These are phyloP conservation scores for Penicillium corylophilum DNA, from an alignment of 2,329 filamentous ascomycete species.

Conservation along the genomic window DNA sequence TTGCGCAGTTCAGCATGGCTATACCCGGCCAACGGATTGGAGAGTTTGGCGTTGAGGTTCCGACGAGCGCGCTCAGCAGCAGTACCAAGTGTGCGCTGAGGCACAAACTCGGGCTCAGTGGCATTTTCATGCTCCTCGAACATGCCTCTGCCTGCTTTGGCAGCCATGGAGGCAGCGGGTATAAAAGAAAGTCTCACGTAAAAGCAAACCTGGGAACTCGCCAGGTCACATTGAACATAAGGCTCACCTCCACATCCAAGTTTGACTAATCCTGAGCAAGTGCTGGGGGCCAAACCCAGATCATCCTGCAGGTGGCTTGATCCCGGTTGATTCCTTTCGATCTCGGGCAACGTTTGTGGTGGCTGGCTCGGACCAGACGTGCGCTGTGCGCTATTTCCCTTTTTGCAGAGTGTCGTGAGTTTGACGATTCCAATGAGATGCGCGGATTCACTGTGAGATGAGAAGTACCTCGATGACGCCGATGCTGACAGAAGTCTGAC, in stretches of 20 bases:
- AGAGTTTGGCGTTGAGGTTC: slow-evolving; percentile 51
- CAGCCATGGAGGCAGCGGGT: neutral
- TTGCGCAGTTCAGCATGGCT: slow-evolving; percentile 52
- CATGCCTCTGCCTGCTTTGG: slow-evolving; percentile 2
- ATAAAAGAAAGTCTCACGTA: neutral
- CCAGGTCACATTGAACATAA: neutral
- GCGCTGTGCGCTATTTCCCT: neutral
- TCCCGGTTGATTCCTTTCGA: neutral
- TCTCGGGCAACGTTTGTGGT: neutral
- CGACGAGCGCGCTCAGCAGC: slow-evolving; percentile 43
- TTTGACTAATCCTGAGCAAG: neutral
- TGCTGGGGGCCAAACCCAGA: neutral
- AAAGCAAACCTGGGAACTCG: neutral
- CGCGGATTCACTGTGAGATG: neutral
- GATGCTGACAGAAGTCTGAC: neutral
- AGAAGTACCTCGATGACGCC: neutral
- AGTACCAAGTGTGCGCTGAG: slow-evolving; percentile 27
- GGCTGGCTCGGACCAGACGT: neutral
- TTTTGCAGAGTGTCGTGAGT: neutral
- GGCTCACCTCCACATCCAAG: neutral
- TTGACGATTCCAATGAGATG: neutral
- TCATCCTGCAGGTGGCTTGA: neutral
- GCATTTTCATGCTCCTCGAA: slow-evolving; percentile 9
- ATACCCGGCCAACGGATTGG: slow-evolving; percentile 54
- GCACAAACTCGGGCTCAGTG: slow-evolving; percentile 17